Evolutionary conservation across 371 early-diverging fungal species (phyloP), one percentile per base, ranked within the genome.

Genomic region (Vairimorpha necatrix): DNA sequence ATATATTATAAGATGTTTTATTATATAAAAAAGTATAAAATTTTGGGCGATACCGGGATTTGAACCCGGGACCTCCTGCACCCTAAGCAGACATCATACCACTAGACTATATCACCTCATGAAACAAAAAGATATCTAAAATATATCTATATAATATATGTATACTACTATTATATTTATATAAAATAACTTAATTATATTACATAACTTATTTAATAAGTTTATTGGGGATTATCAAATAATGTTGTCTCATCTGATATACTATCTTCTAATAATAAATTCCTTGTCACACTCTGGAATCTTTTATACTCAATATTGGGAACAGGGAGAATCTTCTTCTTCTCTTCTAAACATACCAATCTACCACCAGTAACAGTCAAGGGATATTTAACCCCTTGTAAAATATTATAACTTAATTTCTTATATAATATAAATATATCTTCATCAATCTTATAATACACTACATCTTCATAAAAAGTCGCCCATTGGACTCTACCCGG

Each of bases 11-110:
- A n/a, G n/a, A n/a, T n/a, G n/a, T n/a, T n/a, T n/a, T n/a, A n/a
- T n/a, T n/a, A n/a, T n/a, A n/a, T n/a, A n/a, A n/a, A n/a, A n/a
- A n/a, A n/a, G n/a, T n/a, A n/a, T 50, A 13, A 11, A 63, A 63
- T 78, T 77, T 80, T 75, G 84, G 84, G 84, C 81, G 74, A 74
- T 73, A 78, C 81, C 77, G 84, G 77, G 84, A 80, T 50, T 84
- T 75, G 84, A 84, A 84, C 84, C 77, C 84, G 77, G 81, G 80
- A 79, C 81, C 84, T 79, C 78, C 76, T 77, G 84, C 81, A 84
- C 84, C 84, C 84, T 76, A 84, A 84, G 81, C 84, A 77, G 76
- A 76, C 69, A 79, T 81, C 84, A 84, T 84, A 78, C 84, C 84
- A 80, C 81, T 84, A 84, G 84, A 84, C 84, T 78, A 84, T 78